These are phyloP conservation scores for Metschnikowia chrysomelidarum DNA, from an alignment of 805 yeast species.

Conservation along the genomic window DNA sequence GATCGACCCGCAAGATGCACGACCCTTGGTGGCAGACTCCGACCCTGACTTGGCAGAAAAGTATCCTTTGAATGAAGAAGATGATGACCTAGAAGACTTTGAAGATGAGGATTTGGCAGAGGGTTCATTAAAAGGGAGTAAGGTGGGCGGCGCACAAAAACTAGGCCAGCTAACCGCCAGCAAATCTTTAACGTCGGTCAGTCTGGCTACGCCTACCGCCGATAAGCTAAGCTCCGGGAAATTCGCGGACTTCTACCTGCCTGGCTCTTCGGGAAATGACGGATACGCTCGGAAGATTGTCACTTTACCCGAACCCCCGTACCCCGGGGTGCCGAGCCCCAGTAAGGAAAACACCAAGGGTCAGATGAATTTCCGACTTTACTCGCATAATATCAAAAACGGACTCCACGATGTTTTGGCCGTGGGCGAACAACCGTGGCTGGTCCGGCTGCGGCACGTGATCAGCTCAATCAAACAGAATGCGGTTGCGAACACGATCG, in stretches of 20 bases:
- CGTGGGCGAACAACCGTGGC: slow-evolving; percentile 30
- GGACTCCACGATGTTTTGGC: slow-evolving; percentile 25
- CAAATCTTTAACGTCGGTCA: too few relatives aligned
- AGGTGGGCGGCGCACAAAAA: too few relatives aligned
- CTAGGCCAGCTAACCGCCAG: too few relatives aligned
- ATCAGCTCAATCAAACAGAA: slow-evolving; percentile 21
- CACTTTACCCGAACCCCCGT: slow-evolving; percentile 1
- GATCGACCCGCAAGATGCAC: slow-evolving; percentile 19
- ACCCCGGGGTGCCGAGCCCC: slow-evolving; percentile 18
- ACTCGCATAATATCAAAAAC: slow-evolving; percentile 36
- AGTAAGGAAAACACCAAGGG: slow-evolving; percentile 8
- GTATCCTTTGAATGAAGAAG: too few relatives aligned
- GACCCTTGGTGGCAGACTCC: slow-evolving; percentile 15
- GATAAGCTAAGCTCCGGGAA: too few relatives aligned
- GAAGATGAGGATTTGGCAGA: too few relatives aligned
- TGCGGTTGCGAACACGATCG: slow-evolving; percentile 19
- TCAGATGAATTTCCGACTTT: slow-evolving; percentile 29
- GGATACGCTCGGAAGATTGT: background rate
- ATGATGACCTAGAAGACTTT: too few relatives aligned
- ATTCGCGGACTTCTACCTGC: too few relatives aligned
- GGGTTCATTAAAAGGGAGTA: too few relatives aligned
- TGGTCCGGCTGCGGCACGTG: slow-evolving; percentile 18
- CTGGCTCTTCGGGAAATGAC: too few relatives aligned
- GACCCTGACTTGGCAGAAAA: slow-evolving; percentile 19
- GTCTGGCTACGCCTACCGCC: too few relatives aligned